A percentile compares a stretch with the other conserved stretches of the same genome.
phyloP scores from a whole-genome alignment of 805 yeast genomes.

The Saccharomyces mikatae region DNA sequence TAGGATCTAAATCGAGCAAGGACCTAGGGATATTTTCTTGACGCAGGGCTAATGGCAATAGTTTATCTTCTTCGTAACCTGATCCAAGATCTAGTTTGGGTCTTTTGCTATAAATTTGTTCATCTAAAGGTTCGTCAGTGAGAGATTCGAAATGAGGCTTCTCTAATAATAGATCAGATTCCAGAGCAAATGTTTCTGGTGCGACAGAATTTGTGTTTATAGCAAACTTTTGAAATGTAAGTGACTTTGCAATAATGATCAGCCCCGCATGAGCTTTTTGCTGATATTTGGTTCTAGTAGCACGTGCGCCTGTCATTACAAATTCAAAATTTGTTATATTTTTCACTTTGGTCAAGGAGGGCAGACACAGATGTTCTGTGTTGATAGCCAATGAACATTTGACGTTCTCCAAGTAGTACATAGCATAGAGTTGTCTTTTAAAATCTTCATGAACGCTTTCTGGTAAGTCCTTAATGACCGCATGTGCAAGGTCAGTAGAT shows the following conservation, averaged over 20 bases:
- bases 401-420: conserved; percentile 59
- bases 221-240: conserved; percentile 6
- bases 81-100: conserved; percentile 26
- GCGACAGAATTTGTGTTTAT: conserved; percentile 16
- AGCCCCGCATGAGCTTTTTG: conserved; percentile 61
- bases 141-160: conserved; percentile 60
- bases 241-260: conserved; percentile 62
- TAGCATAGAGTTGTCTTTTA: conserved; percentile 35
- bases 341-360: conserved; percentile 48
- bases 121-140: conserved; percentile 40
- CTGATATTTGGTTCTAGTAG: conserved; percentile 81
- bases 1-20: conserved; percentile 60
- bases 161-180: conserved; percentile 74
- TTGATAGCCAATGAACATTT: conserved; percentile 54
- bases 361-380: conserved; percentile 53
- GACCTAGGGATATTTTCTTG: conserved; percentile 55
- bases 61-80: conserved; percentile 33
- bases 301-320: conserved; percentile 79
- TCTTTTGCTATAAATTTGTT: conserved; percentile 33
- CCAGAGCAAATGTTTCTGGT: conserved; percentile 54
- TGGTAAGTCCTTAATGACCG: conserved; percentile 20
- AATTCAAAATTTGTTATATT: conserved; percentile 52
- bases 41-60: conserved; percentile 56
- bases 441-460: conserved; percentile 24
- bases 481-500: conserved; percentile 23